phyloP scores from a whole-genome alignment of 2,329 filamentous ascomycete genomes.

The Hypoxylon sp. region DNA sequence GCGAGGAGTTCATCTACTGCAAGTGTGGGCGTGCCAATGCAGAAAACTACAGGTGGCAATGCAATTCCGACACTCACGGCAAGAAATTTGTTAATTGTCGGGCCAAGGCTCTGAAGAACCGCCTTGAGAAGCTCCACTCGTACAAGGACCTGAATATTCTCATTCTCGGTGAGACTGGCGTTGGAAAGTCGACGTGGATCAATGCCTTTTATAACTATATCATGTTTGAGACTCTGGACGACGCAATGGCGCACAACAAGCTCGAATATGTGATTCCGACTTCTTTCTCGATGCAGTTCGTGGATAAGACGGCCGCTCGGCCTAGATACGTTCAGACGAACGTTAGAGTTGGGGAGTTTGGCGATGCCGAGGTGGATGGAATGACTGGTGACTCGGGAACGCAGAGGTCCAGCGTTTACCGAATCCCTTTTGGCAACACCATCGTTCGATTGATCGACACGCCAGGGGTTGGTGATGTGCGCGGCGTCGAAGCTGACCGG shows the following conservation, averaged over 20 bases:
- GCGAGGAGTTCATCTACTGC: constrained; percentile 4
- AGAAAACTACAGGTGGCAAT: constrained; percentile 9
- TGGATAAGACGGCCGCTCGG: constrained; percentile 34
- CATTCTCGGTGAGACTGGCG: constrained; percentile 57
- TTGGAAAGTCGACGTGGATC: constrained; percentile 59
- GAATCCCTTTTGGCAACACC: not conserved
- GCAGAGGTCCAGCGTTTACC: not conserved
- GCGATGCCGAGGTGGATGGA: not conserved
- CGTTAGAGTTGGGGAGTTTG: not conserved
- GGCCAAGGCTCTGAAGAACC: not conserved
- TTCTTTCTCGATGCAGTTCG: constrained; percentile 49
- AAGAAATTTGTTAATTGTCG: not conserved
- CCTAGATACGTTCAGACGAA: not conserved
- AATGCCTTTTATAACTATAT: constrained; percentile 59
- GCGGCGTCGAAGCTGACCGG: constrained; percentile 48
- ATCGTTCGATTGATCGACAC: constrained; percentile 48
- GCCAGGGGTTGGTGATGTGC: constrained; percentile 53
- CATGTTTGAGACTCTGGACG: constrained; percentile 48
- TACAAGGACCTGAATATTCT: constrained; percentile 52
- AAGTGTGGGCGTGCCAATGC: constrained; percentile 4
- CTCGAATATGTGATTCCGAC: constrained; percentile 51
- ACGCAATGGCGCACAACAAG: constrained; percentile 45
- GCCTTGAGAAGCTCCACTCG: constrained; percentile 34
- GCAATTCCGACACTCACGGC: constrained; percentile 16
- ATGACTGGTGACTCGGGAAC: not conserved